Conservation (phyloP, 352 stramenopile species). For the Phytophthora pluvialis region DNA sequence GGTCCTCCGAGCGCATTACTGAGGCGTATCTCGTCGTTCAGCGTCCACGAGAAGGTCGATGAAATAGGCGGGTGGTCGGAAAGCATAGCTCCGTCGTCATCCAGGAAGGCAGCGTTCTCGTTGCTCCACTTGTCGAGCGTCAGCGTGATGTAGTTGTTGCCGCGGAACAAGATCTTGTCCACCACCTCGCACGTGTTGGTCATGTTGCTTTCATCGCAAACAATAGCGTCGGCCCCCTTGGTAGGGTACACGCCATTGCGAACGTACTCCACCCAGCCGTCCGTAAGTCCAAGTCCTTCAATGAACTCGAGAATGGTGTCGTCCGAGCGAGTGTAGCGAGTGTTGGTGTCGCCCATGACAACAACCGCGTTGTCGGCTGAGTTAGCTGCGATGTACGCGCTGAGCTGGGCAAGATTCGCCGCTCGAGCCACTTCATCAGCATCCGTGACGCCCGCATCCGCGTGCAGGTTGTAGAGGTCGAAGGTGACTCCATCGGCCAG, state of each 20-base stretch:
- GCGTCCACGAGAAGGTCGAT: conserved; percentile 45
- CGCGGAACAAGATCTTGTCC: conserved; percentile 62
- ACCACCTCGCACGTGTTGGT: conserved; percentile 55
- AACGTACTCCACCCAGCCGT: conserved; percentile 51
- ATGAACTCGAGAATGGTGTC: conserved; percentile 48
- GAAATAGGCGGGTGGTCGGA: conserved; percentile 57
- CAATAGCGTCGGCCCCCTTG: conserved; percentile 42
- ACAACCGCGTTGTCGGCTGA: conserved; percentile 55
- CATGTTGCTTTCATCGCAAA: conserved; percentile 40
- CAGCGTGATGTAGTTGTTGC: conserved; percentile 53
- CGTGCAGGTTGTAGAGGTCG: conserved; percentile 62
- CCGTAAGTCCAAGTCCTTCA: conserved; percentile 37
- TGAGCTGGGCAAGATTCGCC: conserved; percentile 50
- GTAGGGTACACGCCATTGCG: conserved; percentile 43
- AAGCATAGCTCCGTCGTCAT: conserved; percentile 39
- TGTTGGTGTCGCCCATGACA: conserved; percentile 63
- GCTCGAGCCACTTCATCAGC: conserved; percentile 41
- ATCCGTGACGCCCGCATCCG: conserved; percentile 44
- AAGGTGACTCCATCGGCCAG: conserved; percentile 51
- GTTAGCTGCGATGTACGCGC: conserved; percentile 46
- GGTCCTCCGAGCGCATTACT: conserved; percentile 48
- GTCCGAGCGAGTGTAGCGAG: conserved; percentile 49
- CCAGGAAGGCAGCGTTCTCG: conserved; percentile 50
- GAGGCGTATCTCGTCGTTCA: conserved; percentile 41
- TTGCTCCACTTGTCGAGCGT: conserved; percentile 45